Conservation (phyloP, 192 early-diverging fungal genomes). For the Coemansia aciculifera region DNA sequence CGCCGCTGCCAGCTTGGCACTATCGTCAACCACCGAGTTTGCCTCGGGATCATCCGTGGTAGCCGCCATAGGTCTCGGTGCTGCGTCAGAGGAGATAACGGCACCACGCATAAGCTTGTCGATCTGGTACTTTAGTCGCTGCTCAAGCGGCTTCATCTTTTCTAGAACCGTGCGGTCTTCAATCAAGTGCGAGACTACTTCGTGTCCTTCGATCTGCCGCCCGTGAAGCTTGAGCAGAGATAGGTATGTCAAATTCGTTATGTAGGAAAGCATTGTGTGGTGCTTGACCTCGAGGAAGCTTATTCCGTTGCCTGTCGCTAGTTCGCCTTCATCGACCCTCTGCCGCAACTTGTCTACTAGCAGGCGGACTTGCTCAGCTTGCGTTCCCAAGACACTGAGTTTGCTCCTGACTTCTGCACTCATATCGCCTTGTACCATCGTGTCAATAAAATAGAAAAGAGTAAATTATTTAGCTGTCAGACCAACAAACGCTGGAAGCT, state of each 20-base stretch:
- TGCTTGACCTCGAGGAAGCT: conserved; percentile 90
- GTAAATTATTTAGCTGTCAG: not conserved
- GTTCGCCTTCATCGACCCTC: conserved; percentile 57
- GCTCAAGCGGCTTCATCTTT: conserved; percentile 91
- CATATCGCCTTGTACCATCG: conserved; percentile 9
- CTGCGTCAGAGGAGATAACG: conserved; percentile 48
- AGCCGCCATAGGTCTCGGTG: conserved; percentile 1
- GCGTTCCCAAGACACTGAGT: conserved; percentile 29
- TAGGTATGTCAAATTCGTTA: conserved; percentile 74
- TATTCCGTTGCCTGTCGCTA: conserved; percentile 75
- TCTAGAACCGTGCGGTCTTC: conserved; percentile 87
- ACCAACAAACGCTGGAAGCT: not conserved
- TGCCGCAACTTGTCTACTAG: conserved; percentile 46
- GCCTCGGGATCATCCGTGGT: conserved; percentile 36
- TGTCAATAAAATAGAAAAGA: not conserved
- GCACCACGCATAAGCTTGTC: conserved; percentile 85
- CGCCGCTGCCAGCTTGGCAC: conserved; percentile 53
- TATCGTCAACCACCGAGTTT: conserved; percentile 13
- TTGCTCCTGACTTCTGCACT: conserved; percentile 16
- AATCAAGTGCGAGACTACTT: conserved; percentile 66
- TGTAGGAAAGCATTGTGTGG: conserved; percentile 83
- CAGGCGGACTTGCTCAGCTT: conserved; percentile 49
- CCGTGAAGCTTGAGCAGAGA: conserved; percentile 80
- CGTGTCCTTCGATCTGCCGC: conserved; percentile 60
- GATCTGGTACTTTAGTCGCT: conserved; percentile 94